Percentiles rank a stretch among this genome's conserved stretches.
Conservation (phyloP, 345 rosid genomes). For the Eucalyptus tenuipes region DNA sequence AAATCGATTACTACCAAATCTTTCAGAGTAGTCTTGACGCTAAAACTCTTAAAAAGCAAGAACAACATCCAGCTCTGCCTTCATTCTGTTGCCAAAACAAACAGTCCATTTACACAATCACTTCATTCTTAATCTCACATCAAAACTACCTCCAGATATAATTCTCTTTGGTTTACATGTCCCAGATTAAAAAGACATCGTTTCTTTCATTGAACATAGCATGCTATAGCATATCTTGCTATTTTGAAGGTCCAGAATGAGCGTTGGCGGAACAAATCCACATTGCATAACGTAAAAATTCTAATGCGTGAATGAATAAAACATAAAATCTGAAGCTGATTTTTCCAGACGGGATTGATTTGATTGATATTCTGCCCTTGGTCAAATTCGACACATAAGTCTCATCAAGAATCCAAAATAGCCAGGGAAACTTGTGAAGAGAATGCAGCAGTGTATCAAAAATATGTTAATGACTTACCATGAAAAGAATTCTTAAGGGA, state of each 20-base stretch:
- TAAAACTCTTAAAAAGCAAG: not conserved
- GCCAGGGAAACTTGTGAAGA: not conserved
- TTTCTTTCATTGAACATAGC: fast-evolving
- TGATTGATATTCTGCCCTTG: not conserved
- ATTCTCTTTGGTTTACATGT: not conserved
- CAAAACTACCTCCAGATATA: not conserved
- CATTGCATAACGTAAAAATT: not conserved
- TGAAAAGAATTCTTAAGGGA: not conserved
- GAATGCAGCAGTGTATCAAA: not conserved
- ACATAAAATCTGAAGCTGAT: not conserved
- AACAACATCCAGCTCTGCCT: not conserved
- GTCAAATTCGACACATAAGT: not conserved
- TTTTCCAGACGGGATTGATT: not conserved
- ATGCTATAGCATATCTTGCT: not conserved
- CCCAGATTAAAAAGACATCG: not conserved
- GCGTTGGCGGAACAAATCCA: not conserved
- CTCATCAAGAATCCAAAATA: not conserved
- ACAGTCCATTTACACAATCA: not conserved
- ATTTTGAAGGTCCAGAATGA: not conserved
- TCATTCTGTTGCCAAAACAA: not conserved
- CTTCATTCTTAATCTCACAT: not conserved
- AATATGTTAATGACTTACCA: not conserved
- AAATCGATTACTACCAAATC: not conserved
- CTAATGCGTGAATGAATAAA: not conserved
- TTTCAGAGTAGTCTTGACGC: not conserved